These are phyloP conservation scores for Backusella westeae DNA, from an alignment of 192 early-diverging fungal species.

Conservation along the genomic window DNA sequence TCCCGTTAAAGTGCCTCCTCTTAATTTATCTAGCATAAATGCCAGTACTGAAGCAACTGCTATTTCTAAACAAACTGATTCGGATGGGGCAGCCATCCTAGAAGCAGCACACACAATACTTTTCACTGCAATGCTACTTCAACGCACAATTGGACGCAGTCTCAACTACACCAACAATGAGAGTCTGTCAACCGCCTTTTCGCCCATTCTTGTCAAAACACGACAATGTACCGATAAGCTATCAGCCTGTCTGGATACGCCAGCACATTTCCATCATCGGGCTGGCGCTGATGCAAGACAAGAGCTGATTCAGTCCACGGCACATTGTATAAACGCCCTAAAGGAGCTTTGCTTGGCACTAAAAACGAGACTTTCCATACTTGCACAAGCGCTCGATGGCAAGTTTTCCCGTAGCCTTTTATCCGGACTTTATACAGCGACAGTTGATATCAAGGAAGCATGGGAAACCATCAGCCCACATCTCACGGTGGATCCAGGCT, in stretches of 20 bases:
- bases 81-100: not conserved
- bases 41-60: not conserved
- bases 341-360: slow-evolving; percentile 10
- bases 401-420: slow-evolving; percentile 23
- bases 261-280: not conserved
- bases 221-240: not conserved
- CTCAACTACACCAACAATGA: slow-evolving; percentile 19
- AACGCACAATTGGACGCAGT: slow-evolving; percentile 9
- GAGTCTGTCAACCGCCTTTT: slow-evolving; percentile 9
- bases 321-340: not conserved
- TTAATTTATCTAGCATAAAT: slow-evolving; percentile 14
- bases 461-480: slow-evolving; percentile 19
- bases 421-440: slow-evolving; percentile 19
- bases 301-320: slow-evolving; percentile 6
- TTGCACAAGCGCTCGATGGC: slow-evolving; percentile 21
- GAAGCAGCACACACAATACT: slow-evolving; percentile 24
- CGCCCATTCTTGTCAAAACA: slow-evolving; percentile 7
- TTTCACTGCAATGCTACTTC: slow-evolving; percentile 8
- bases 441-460: slow-evolving; percentile 26
- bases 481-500: not conserved
- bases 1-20: slow-evolving; percentile 2
- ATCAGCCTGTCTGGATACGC: not conserved
- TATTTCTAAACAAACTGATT: not conserved
- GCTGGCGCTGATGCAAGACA: not conserved
- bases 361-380: slow-evolving; percentile 8